phyloP scores from a whole-genome alignment of 192 early-diverging fungal genomes.

The Podila verticillata region DNA sequence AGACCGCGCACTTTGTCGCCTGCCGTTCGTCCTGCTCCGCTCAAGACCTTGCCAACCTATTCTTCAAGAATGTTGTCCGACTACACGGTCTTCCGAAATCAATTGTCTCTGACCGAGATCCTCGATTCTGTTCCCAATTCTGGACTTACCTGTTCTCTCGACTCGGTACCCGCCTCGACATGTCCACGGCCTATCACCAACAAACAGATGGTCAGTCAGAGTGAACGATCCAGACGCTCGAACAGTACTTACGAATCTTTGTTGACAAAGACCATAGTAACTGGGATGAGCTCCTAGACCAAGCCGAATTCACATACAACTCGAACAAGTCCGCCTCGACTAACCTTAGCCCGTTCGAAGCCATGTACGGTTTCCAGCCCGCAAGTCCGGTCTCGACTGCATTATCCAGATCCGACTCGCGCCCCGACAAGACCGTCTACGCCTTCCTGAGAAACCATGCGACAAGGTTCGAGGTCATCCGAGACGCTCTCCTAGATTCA shows the following conservation, averaged over 20 bases:
- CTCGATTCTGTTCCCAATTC: slow-evolving; percentile 55
- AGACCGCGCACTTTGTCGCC: slow-evolving; percentile 34
- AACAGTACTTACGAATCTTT: slow-evolving; percentile 45
- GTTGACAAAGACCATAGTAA: slow-evolving; percentile 41
- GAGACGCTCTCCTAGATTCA: too few species aligned
- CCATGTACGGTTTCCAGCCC: slow-evolving; percentile 39
- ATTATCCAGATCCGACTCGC: neutral
- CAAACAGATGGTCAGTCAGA: slow-evolving; percentile 59
- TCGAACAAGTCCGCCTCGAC: slow-evolving; percentile 30
- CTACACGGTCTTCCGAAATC: slow-evolving; percentile 41
- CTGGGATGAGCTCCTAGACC: slow-evolving; percentile 54
- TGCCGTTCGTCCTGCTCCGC: slow-evolving; percentile 14
- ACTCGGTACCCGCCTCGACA: slow-evolving; percentile 32
- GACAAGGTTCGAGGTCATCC: neutral
- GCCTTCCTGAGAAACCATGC: neutral
- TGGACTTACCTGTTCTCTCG: slow-evolving; percentile 25
- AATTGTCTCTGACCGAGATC: slow-evolving; percentile 57
- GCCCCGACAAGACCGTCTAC: neutral
- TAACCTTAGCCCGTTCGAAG: slow-evolving; percentile 28
- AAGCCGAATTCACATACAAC: slow-evolving; percentile 62
- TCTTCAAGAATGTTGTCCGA: slow-evolving; percentile 15
- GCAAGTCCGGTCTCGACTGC: neutral
- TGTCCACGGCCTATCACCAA: slow-evolving; percentile 54
- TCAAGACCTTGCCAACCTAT: slow-evolving; percentile 18
- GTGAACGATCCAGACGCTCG: slow-evolving; percentile 40